A percentile compares a stretch with the other conserved stretches of the same genome.
Evolutionary conservation across 495 filamentous ascomycete species (phyloP).

Genomic region (Podospora didyma): DNA sequence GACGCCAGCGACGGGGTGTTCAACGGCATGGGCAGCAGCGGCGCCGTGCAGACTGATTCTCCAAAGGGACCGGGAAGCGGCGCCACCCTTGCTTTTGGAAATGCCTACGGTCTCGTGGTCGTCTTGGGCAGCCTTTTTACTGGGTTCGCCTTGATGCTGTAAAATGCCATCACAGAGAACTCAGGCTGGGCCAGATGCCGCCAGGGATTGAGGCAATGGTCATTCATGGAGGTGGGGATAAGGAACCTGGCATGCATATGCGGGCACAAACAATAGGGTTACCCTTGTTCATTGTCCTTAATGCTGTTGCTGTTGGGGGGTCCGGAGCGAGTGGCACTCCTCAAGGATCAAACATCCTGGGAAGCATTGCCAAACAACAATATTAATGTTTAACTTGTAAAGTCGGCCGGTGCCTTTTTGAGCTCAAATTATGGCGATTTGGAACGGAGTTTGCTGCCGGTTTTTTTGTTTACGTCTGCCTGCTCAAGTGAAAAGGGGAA

Average conservation of each 20-base stretch:
- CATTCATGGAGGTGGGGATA: not conserved
- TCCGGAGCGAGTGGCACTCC: not conserved
- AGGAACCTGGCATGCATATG: not conserved
- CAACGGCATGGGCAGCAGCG: conserved; percentile 44
- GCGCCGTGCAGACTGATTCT: conserved; percentile 18
- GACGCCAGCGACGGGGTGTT: conserved; percentile 34
- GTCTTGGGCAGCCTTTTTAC: conserved; percentile 57
- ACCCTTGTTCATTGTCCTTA: too few species aligned
- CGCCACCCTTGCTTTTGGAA: conserved; percentile 47
- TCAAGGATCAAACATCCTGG: not conserved
- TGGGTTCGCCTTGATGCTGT: conserved; percentile 61
- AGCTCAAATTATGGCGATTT: too few species aligned
- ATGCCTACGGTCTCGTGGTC: conserved; percentile 54
- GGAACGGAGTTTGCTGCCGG: too few species aligned
- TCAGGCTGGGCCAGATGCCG: not conserved
- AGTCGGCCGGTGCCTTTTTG: not conserved
- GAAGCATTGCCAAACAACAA: not conserved
- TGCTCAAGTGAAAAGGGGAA: too few species aligned
- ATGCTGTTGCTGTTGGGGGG: too few species aligned
- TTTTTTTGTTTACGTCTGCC: too few species aligned
- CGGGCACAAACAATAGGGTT: too few species aligned
- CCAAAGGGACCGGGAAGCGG: conserved; percentile 13
- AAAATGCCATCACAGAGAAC: conserved; percentile 7
- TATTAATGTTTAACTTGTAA: conserved; percentile 10
- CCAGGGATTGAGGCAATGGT: not conserved